Percentiles rank a stretch among this genome's conserved stretches.
Evolutionary conservation across 208 protist genomes (phyloP).

Genomic region (Leishmania braziliensis): DNA sequence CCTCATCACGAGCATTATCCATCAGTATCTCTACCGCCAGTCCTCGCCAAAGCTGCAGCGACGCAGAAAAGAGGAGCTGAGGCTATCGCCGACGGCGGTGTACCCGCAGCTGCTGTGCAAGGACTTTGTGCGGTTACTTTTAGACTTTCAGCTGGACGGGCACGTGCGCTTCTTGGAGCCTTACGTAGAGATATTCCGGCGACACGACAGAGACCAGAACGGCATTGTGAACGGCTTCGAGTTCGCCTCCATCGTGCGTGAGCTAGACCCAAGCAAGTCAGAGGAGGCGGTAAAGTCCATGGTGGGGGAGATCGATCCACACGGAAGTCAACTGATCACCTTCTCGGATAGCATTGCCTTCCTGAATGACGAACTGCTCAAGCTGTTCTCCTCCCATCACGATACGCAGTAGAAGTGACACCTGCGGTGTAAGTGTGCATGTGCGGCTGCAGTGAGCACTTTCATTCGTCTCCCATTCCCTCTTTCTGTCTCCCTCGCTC

Average conservation of each 20-base stretch:
- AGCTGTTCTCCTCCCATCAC: slow-evolving; percentile 17
- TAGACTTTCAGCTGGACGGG: slow-evolving; percentile 90
- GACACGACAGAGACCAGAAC: slow-evolving; percentile 73
- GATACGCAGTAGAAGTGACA: slow-evolving; percentile 5
- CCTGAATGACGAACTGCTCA: slow-evolving; percentile 72
- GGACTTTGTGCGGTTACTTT: slow-evolving; percentile 76
- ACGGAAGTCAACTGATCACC: slow-evolving; percentile 78
- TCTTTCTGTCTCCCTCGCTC: neutral
- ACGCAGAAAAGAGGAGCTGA: slow-evolving; percentile 13
- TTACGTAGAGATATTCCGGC: slow-evolving; percentile 76
- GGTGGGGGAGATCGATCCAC: slow-evolving; percentile 65
- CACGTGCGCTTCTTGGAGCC: slow-evolving; percentile 86
- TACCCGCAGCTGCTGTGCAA: slow-evolving; percentile 50
- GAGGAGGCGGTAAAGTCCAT: slow-evolving; percentile 64
- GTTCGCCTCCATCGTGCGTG: slow-evolving; percentile 57
- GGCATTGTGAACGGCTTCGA: slow-evolving; percentile 80
- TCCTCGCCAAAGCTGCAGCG: slow-evolving; percentile 28
- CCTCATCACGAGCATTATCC: slow-evolving; percentile 63
- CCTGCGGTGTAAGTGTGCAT: neutral
- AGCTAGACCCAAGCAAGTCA: slow-evolving; percentile 52
- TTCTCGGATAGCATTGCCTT: slow-evolving; percentile 84
- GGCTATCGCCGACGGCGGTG: slow-evolving; percentile 21
- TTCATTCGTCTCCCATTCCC: neutral
- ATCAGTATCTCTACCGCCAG: slow-evolving; percentile 51
- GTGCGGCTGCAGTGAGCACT: neutral